phyloP scores from a whole-genome alignment of 2,329 filamentous ascomycete species.

The Hortaea sp. region DNA sequence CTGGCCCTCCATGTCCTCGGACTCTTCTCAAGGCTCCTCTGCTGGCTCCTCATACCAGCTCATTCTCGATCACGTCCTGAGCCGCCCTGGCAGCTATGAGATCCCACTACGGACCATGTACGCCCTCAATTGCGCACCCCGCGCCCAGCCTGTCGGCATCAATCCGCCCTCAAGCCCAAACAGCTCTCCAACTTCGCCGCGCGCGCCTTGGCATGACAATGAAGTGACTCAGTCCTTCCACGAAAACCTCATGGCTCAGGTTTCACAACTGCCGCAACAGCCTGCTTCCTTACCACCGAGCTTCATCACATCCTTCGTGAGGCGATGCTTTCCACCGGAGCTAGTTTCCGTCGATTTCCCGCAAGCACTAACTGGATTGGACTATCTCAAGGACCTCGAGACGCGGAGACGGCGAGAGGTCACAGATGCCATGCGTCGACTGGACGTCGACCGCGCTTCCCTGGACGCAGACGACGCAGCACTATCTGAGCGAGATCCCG shows the following conservation, averaged over 20 bases:
- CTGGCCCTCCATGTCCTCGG: conserved; percentile 5
- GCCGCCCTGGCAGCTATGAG: conserved; percentile 54
- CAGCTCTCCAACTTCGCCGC: conserved; percentile 28
- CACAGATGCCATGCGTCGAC: conserved; percentile 41
- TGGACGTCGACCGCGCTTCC: conserved; percentile 42
- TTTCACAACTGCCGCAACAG: conserved; percentile 49
- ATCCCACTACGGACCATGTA: conserved; percentile 60
- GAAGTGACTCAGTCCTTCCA: conserved; percentile 36
- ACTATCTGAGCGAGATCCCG: conserved; percentile 42
- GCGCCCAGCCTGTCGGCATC: conserved; percentile 23
- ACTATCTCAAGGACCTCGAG: conserved; percentile 57
- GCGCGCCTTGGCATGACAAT: conserved; percentile 18
- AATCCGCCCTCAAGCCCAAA: conserved; percentile 24
- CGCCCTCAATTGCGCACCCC: conserved; percentile 51
- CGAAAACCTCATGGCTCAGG: conserved; percentile 43
- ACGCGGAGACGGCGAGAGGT: conserved; percentile 50
- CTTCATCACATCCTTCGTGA: conserved; percentile 54
- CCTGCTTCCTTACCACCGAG: conserved; percentile 51
- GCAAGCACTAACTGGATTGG: conserved; percentile 54
- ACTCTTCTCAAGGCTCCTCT: conserved; percentile 22
- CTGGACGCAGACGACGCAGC: conserved; percentile 37
- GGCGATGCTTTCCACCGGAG: conserved; percentile 47
- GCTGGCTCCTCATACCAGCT: conserved; percentile 33
- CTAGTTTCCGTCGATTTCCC: conserved; percentile 53
- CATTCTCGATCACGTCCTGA: conserved; percentile 50